These are phyloP conservation scores for Trichoderma reesei DNA, from an alignment of 495 filamentous ascomycete species.

Conservation along the genomic window DNA sequence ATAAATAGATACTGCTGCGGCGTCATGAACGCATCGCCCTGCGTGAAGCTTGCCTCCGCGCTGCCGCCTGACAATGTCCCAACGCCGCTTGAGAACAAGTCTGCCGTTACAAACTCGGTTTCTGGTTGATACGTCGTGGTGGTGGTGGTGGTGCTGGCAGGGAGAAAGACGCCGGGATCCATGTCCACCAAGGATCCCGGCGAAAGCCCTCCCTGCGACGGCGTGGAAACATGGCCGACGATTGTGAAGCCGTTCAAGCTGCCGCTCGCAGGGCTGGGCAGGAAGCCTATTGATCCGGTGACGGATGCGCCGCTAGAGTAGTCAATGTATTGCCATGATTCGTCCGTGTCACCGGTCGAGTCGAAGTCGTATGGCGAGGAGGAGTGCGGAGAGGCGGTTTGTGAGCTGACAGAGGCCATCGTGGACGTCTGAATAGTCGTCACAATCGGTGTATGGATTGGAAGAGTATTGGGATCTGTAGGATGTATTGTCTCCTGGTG, in stretches of 20 bases:
- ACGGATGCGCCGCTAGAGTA: conserved; percentile 17
- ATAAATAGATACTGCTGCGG: conserved; percentile 5
- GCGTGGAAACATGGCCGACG: conserved; percentile 18
- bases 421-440: not conserved
- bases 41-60: not conserved
- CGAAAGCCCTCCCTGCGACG: not conserved
- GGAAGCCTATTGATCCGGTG: conserved; percentile 23
- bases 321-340: conserved; percentile 20
- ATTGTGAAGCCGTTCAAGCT: conserved; percentile 33
- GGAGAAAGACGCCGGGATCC: conserved; percentile 14
- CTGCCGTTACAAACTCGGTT: not conserved
- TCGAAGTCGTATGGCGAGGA: conserved; percentile 23
- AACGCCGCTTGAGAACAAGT: not conserved
- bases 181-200: conserved; percentile 9
- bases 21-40: conserved; percentile 1
- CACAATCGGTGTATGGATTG: too few relatives aligned
- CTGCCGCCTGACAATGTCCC: not conserved
- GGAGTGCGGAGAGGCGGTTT: conserved; percentile 20
- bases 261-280: conserved; percentile 32
- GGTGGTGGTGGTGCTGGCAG: conserved; percentile 16
- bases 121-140: conserved; percentile 17
- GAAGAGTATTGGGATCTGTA: too few relatives aligned
- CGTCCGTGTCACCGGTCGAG: conserved; percentile 17
- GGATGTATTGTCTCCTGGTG: too few relatives aligned
- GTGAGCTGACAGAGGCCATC: conserved; percentile 26